Percentiles rank a stretch among this genome's conserved stretches.
Evolutionary conservation across 2,329 filamentous ascomycete genomes (phyloP).

Genomic region (Teratosphaeriaceae sp.): DNA sequence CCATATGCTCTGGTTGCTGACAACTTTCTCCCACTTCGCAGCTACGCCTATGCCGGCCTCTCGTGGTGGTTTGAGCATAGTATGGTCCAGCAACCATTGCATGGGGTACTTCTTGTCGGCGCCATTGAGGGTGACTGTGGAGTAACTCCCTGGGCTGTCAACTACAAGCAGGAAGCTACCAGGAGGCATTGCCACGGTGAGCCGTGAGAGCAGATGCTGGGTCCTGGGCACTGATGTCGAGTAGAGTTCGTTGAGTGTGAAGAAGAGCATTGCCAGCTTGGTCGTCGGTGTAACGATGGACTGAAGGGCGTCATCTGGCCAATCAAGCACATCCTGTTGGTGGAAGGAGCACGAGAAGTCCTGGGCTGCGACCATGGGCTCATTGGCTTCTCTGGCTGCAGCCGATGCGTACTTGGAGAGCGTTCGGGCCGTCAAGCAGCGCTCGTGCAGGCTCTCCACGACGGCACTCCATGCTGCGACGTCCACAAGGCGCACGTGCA

Average conservation of each 20-base stretch:
- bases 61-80: slow-evolving; percentile 46
- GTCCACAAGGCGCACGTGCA: slow-evolving; percentile 55
- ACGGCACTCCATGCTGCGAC: slow-evolving; percentile 70
- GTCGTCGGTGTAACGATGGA: slow-evolving; percentile 23
- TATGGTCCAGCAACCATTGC: slow-evolving; percentile 85
- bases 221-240: slow-evolving; percentile 67
- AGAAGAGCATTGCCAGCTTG: slow-evolving; percentile 71
- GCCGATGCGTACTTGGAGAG: slow-evolving; percentile 44
- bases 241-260: slow-evolving; percentile 95
- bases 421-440: slow-evolving; percentile 46
- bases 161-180: slow-evolving; percentile 74
- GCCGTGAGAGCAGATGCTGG: slow-evolving; percentile 64
- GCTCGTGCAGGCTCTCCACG: slow-evolving; percentile 50
- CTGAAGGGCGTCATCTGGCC: slow-evolving; percentile 31
- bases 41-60: slow-evolving; percentile 9
- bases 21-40: slow-evolving; percentile 63
- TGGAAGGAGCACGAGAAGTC: slow-evolving; percentile 34
- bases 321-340: slow-evolving; percentile 46
- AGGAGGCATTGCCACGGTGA: slow-evolving; percentile 53
- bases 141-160: slow-evolving; percentile 91
- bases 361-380: slow-evolving; percentile 27
- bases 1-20: slow-evolving; percentile 74
- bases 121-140: slow-evolving; percentile 61
- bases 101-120: slow-evolving; percentile 71
- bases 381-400: slow-evolving; percentile 36